A percentile compares a stretch with the other conserved stretches of the same genome.
Conservation (phyloP, 768 basidiomycete species). For the Lactarius deliciosus region DNA sequence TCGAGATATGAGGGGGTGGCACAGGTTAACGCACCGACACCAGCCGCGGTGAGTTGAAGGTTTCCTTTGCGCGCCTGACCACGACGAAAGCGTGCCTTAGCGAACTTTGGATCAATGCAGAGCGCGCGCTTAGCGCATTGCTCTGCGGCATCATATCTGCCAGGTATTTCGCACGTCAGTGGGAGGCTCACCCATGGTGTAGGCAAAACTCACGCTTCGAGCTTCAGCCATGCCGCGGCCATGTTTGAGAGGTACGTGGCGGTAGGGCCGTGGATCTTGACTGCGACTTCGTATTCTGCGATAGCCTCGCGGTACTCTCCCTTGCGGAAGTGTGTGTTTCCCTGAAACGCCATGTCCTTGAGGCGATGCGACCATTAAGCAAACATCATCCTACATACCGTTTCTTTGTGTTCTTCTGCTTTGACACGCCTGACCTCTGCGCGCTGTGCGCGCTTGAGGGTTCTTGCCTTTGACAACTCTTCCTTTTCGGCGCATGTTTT, state of each 20-base stretch:
- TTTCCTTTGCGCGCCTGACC: conserved; percentile 38
- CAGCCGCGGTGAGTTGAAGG: conserved; percentile 32
- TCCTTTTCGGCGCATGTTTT: neutral
- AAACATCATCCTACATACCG: neutral
- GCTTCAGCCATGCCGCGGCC: conserved; percentile 44
- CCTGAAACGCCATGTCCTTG: conserved; percentile 35
- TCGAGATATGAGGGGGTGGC: neutral
- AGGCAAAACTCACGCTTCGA: conserved; percentile 34
- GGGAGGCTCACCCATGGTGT: too few relatives aligned
- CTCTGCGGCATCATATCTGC: too few relatives aligned
- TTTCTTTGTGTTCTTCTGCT: conserved; percentile 7
- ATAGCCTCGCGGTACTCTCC: conserved; percentile 42
- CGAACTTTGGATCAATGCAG: too few relatives aligned
- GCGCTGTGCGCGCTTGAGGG: conserved; percentile 6
- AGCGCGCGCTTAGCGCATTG: too few relatives aligned
- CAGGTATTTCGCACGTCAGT: too few relatives aligned
- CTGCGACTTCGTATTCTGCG: conserved; percentile 43
- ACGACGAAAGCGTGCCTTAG: conserved; percentile 23
- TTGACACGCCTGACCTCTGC: neutral
- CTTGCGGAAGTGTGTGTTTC: conserved; percentile 44
- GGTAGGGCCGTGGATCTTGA: conserved; percentile 39
- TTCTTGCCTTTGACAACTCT: neutral
- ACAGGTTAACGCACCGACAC: conserved; percentile 32
- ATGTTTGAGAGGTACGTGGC: conserved; percentile 45
- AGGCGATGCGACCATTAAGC: neutral